Conservation (phyloP, 495 filamentous ascomycete genomes). For the Trichoderma asperelloides region DNA sequence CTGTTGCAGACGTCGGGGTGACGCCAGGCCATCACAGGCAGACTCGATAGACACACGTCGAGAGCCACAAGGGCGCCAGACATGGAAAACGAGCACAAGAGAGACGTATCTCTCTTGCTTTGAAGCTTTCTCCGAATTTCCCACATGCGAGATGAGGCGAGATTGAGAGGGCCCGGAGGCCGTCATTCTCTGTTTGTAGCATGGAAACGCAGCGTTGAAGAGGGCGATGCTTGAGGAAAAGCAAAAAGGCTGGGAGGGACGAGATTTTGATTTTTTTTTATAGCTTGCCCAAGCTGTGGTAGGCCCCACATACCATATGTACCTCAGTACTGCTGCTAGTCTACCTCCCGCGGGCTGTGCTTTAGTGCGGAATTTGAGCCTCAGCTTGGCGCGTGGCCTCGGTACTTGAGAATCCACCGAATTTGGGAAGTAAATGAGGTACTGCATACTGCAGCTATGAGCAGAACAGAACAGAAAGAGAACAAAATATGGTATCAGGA, state of each 20-base stretch:
- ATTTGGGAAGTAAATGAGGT: no score
- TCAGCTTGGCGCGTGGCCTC: no score
- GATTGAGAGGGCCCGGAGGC: slow-evolving; percentile 28
- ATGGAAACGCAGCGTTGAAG: slow-evolving; percentile 99
- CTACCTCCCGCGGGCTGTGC: no score
- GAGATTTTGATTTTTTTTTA: slow-evolving; percentile 9
- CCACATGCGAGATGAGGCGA: slow-evolving; percentile 65
- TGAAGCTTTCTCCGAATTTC: slow-evolving; percentile 99
- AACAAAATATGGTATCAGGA: neutral
- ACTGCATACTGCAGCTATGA: no score
- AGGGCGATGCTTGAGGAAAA: slow-evolving; percentile 72
- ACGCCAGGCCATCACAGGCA: slow-evolving; percentile 91
- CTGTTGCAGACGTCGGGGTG: slow-evolving; percentile 83
- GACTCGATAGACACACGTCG: slow-evolving; percentile 33
- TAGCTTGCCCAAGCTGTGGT: slow-evolving; percentile 9
- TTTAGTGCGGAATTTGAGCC: no score
- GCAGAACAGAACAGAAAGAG: no score
- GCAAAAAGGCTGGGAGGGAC: slow-evolving; percentile 28
- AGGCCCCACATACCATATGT: neutral
- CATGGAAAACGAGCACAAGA: slow-evolving; percentile 24
- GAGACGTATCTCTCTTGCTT: slow-evolving; percentile 34
- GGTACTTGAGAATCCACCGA: no score
- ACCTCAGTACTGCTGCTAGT: no score
- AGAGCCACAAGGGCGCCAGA: slow-evolving; percentile 21
- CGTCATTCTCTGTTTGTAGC: slow-evolving; percentile 72